Evolutionary conservation across 441 rosid genomes (phyloP).

Genomic region (Raphanus hybrid): DNA sequence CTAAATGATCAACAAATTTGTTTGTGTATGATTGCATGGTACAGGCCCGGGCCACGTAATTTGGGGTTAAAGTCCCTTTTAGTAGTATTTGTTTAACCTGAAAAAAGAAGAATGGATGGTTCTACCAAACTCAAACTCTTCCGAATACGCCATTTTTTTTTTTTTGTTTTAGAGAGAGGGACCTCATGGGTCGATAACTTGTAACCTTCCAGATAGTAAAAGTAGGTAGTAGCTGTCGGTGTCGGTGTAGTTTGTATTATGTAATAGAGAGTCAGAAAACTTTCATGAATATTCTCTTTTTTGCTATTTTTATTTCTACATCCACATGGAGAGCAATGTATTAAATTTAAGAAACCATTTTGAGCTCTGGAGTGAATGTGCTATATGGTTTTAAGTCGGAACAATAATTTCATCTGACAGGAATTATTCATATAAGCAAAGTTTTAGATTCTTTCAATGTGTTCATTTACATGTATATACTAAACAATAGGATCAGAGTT

Average conservation of each 20-base stretch:
- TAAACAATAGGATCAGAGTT: background rate
- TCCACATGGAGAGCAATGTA: conserved; percentile 13
- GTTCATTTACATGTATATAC: background rate
- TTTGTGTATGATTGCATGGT: conserved; percentile 7
- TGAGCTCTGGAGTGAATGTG: conserved; percentile 24
- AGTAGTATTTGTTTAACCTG: conserved; percentile 18
- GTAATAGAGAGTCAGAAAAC: background rate
- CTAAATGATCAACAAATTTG: background rate
- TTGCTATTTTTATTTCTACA: too few relatives aligned
- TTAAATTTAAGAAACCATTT: conserved; percentile 1
- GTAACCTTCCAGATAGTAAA: conserved; percentile 25
- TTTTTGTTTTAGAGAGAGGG: background rate
- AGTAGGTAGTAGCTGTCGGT: conserved; percentile 28
- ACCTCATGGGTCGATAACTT: conserved; percentile 26
- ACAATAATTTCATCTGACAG: conserved; percentile 26
- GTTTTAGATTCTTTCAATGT: conserved; percentile 17
- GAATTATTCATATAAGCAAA: background rate
- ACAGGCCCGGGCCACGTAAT: conserved; percentile 25
- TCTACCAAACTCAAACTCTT: conserved; percentile 10
- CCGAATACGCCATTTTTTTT: too few relatives aligned
- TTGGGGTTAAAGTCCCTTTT: conserved; percentile 28
- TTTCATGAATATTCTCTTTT: conserved; percentile 9
- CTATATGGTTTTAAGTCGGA: conserved; percentile 7
- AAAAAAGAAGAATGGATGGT: conserved; percentile 25
- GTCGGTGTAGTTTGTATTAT: conserved; percentile 24